These are phyloP conservation scores for Pleurotus platypus DNA, from an alignment of 768 basidiomycete species.

Conservation along the genomic window DNA sequence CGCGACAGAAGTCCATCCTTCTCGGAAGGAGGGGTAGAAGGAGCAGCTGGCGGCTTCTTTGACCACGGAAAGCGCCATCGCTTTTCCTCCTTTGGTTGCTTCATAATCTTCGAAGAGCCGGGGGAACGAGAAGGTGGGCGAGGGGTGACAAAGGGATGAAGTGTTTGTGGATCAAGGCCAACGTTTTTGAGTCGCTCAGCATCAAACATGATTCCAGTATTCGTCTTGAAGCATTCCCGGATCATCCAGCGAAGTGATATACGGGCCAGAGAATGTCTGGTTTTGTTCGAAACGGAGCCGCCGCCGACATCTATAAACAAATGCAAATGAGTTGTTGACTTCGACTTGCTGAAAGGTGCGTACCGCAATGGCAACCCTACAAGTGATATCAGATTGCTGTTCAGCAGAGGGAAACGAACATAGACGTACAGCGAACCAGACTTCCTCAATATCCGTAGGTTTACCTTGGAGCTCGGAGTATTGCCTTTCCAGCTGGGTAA, in stretches of 20 bases:
- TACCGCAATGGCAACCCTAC: constrained; percentile 32
- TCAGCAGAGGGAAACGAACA: background rate
- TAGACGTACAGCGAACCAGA: constrained; percentile 43
- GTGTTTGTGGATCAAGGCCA: constrained; percentile 45
- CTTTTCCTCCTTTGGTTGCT: constrained; percentile 13
- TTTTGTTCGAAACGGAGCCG: constrained; percentile 35
- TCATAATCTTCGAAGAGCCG: constrained; percentile 19
- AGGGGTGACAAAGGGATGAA: constrained; percentile 37
- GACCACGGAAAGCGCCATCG: constrained; percentile 12
- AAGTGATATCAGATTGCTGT: constrained; percentile 1
- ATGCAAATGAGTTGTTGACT: background rate
- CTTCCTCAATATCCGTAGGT: constrained; percentile 43
- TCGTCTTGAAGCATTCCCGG: constrained; percentile 59
- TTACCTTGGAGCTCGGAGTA: constrained; percentile 14
- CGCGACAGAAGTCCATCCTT: constrained; percentile 4
- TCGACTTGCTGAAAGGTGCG: background rate
- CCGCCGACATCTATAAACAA: constrained; percentile 24
- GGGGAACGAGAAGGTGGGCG: constrained; percentile 33
- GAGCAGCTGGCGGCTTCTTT: constrained; percentile 3
- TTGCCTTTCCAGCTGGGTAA: constrained; percentile 21
- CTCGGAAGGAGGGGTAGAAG: constrained; percentile 11
- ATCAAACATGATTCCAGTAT: constrained; percentile 61
- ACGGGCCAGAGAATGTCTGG: constrained; percentile 44
- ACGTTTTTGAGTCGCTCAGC: constrained; percentile 39
- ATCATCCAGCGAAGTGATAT: constrained; percentile 71